Evolutionary conservation across 1,284 basidiomycete genomes (phyloP), one percentile per base, ranked within the genome.

Genomic region (Melampsora medusae): DNA sequence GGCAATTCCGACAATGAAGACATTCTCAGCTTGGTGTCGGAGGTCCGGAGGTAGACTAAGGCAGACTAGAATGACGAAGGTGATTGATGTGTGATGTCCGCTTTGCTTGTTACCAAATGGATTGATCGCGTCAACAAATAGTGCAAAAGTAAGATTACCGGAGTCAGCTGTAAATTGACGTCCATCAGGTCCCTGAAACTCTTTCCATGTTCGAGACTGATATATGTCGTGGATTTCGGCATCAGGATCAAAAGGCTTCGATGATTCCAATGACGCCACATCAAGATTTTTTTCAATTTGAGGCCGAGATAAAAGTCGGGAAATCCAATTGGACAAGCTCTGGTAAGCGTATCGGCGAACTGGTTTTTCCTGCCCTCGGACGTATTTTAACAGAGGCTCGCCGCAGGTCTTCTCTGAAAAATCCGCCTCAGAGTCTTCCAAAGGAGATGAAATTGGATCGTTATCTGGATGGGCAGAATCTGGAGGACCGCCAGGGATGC

Each of bases 1-100:
- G 82, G 81, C 82, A 17, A 85, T 78, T 2, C 83, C 83, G 7
- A 81, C 82, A 9, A 85, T 78, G 71, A 80, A 85, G 17, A 85
- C 79, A 64, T 85, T 84, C 64, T 85, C 82, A 1, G 78, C 60
- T 19, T 80, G 78, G 69, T 81, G 82, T 0, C 84, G 81, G 10
- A 83, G 50, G 5, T 78, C 49, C 0, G 66, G 17, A 28, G 28
- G 28, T 2, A 4, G 28, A 28, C 28, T 28, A 4, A 28, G 28
- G 3, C 28, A 4, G 3, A 66, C 53, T 16, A 73, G 7, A n/a
- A 73, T 10, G 10, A 66, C 22, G 19, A 73, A 73, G 1, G 70
- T 65, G 6, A 73, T 38, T 2, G 48, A 56, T 2, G 28, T 50
- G 22, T 66, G 48, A 22, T 65, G 64, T 2, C 70, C 70, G 16